Conservation (phyloP, 23 red algal genomes). For the Gracilariopsis chorda region DNA sequence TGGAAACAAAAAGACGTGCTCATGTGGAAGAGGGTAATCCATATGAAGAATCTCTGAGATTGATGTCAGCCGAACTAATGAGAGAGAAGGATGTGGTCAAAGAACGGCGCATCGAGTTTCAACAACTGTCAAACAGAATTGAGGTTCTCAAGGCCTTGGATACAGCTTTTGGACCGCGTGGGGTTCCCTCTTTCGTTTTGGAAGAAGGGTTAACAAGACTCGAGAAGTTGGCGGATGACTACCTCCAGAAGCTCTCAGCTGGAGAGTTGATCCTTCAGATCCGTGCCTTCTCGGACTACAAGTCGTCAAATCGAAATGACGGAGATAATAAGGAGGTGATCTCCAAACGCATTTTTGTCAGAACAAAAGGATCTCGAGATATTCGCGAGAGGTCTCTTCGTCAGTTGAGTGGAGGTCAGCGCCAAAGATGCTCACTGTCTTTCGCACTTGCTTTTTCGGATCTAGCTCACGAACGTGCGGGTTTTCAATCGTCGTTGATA, state of each 20-base stretch:
- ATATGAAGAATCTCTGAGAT: conserved; percentile 11
- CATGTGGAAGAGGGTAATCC: conserved; percentile 13
- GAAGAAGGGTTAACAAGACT: conserved; percentile 66
- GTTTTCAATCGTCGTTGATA: conserved; percentile 64
- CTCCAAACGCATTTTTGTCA: conserved; percentile 50
- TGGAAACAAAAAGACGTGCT: conserved; percentile 9
- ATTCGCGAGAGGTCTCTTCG: conserved; percentile 38
- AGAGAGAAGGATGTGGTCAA: background rate
- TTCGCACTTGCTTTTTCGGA: conserved; percentile 78
- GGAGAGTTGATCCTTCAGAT: conserved; percentile 64
- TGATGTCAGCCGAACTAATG: background rate
- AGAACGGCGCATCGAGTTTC: conserved; percentile 23
- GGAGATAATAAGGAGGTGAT: conserved; percentile 69
- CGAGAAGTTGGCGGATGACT: conserved; percentile 38
- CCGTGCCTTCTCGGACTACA: conserved; percentile 48
- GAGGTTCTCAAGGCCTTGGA: conserved; percentile 22
- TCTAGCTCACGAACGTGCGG: conserved; percentile 50
- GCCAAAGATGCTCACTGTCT: conserved; percentile 63
- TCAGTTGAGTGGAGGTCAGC: conserved; percentile 81
- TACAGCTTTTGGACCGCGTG: conserved; percentile 60
- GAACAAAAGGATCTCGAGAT: background rate
- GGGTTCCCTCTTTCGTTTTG: conserved; percentile 51
- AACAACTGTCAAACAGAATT: background rate
- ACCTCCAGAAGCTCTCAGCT: conserved; percentile 54
- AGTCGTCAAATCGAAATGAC: conserved; percentile 25